These are phyloP conservation scores for Eutrema yunnanense DNA, from an alignment of 345 rosid genomes.

Conservation along the genomic window DNA sequence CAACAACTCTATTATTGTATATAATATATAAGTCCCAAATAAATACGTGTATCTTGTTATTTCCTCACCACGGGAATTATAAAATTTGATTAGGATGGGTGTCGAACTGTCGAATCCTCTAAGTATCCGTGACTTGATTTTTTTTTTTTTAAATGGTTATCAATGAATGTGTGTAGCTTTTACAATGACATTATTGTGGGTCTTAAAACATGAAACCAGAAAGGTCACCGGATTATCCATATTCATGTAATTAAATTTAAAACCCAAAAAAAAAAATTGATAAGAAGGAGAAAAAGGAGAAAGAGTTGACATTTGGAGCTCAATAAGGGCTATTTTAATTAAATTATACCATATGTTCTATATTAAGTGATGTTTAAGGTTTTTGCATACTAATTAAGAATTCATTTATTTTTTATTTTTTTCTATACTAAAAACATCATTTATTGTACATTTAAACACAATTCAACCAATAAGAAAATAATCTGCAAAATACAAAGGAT, in stretches of 20 bases:
- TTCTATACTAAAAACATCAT: no score
- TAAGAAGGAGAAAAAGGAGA: neutral
- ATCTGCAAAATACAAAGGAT: no score
- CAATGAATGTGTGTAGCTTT: neutral
- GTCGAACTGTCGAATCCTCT: slow-evolving; percentile 4
- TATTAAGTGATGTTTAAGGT: no score
- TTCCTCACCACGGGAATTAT: neutral
- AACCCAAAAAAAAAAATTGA: neutral
- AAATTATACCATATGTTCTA: no score
- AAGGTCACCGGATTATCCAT: neutral
- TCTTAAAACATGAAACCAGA: neutral
- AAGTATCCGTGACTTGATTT: slow-evolving; percentile 15
- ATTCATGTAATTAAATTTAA: neutral
- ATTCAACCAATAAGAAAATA: no score
- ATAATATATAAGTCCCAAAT: neutral
- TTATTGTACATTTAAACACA: no score
- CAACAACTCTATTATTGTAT: neutral
- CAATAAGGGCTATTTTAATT: neutral
- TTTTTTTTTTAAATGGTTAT: neutral
- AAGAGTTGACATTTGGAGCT: slow-evolving; percentile 20
- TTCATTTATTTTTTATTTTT: no score
- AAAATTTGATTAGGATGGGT: slow-evolving; percentile 1
- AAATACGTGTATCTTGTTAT: neutral
- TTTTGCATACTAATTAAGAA: no score
- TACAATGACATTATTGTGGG: neutral